Conservation (phyloP, 2,329 filamentous ascomycete species). For the Neofusicoccum parvum region DNA sequence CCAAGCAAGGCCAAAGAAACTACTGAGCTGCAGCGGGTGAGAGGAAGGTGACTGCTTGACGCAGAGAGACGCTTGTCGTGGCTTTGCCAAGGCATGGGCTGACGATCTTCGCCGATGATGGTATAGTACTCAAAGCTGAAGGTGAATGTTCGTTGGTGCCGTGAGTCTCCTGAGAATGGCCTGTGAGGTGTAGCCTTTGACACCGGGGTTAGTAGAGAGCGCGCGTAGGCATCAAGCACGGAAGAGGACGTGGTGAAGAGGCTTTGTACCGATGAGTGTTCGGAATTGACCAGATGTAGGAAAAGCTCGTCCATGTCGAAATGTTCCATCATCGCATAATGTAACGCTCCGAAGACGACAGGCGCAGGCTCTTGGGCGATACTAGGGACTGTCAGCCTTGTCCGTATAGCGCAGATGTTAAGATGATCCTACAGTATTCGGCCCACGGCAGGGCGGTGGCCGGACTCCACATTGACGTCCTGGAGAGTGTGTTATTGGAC, state of each 20-base stretch:
- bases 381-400: constrained; percentile 4
- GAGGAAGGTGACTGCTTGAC: constrained; percentile 54
- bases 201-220: constrained; percentile 24
- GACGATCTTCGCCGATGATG: constrained; percentile 57
- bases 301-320: constrained; percentile 67
- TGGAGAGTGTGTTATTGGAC: constrained; percentile 12
- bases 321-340: constrained; percentile 58
- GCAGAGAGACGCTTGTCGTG: constrained; percentile 50
- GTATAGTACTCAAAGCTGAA: constrained; percentile 69
- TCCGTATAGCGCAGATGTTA: neutral
- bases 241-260: constrained; percentile 13
- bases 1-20: constrained; percentile 62
- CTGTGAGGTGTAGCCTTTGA: constrained; percentile 37
- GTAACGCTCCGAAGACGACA: constrained; percentile 61
- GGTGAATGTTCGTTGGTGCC: constrained; percentile 60
- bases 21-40: constrained; percentile 62
- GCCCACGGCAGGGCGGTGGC: constrained; percentile 52
- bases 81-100: constrained; percentile 62
- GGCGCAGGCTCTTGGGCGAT: constrained; percentile 64
- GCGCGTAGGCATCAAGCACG: neutral
- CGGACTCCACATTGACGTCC: constrained; percentile 40
- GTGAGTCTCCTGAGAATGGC: constrained; percentile 48
- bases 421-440: constrained; percentile 51
- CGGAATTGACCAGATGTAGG: constrained; percentile 54
- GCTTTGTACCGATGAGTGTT: constrained; percentile 33